phyloP scores from a whole-genome alignment of 225 moss, liverwort and hornwort genomes.

The Bryoerythrophyllum caledonicum region DNA sequence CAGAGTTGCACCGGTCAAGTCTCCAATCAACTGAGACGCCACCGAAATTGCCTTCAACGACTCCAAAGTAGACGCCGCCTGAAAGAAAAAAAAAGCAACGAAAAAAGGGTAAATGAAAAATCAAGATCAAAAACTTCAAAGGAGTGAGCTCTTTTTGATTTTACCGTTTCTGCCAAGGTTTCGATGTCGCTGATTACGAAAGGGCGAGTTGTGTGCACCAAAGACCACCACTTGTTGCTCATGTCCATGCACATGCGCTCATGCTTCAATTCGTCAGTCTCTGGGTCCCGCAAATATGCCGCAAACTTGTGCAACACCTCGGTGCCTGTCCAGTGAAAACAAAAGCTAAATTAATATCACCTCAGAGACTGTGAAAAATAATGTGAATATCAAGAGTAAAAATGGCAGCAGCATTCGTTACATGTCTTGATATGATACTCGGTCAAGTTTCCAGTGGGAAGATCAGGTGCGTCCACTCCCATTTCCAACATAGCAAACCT shows the following conservation, averaged over 20 bases:
- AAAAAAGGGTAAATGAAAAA: too few species aligned
- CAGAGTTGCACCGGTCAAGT: constrained; percentile 40
- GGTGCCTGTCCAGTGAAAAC: constrained; percentile 27
- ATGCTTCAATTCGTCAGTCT: constrained; percentile 43
- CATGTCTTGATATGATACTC: constrained; percentile 52
- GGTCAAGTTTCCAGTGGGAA: constrained; percentile 54
- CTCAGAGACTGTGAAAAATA: not conserved
- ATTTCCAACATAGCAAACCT: constrained; percentile 56
- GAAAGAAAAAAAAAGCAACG: not conserved
- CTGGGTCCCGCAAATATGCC: constrained; percentile 35
- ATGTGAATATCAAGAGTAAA: too few species aligned
- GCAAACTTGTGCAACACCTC: constrained; percentile 41
- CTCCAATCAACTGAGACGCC: constrained; percentile 54
- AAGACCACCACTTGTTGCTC: constrained; percentile 62
- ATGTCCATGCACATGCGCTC: constrained; percentile 53
- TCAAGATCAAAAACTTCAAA: too few species aligned
- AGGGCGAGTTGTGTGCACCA: constrained; percentile 60
- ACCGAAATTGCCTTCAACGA: constrained; percentile 50
- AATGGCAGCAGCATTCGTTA: constrained; percentile 17
- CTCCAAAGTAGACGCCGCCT: constrained; percentile 54
- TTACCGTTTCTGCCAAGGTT: constrained; percentile 43
- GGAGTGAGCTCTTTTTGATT: too few species aligned
- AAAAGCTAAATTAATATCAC: too few species aligned
- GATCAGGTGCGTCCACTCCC: constrained; percentile 60
- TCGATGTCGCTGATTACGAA: constrained; percentile 42